Evolutionary conservation across 805 yeast species (phyloP).

Genomic region (Saturnispora hagleri): DNA sequence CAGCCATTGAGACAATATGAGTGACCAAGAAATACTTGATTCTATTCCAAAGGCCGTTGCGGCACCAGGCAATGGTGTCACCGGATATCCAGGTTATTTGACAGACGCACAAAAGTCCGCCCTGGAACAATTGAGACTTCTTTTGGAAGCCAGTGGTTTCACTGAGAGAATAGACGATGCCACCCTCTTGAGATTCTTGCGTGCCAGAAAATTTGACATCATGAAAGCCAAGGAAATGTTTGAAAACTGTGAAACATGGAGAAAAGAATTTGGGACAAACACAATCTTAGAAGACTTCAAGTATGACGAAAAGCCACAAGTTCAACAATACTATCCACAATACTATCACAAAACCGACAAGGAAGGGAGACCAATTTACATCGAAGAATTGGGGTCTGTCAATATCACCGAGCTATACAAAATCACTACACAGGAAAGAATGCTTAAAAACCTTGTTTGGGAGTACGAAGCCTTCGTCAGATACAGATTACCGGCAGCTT

Average conservation of each 20-base stretch:
- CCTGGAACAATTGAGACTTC: constrained; percentile 48
- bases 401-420: constrained; percentile 86
- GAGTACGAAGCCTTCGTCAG: constrained; percentile 88
- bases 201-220: constrained; percentile 93
- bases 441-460: constrained; percentile 94
- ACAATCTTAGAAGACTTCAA: constrained; percentile 81
- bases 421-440: constrained; percentile 89
- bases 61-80: constrained; percentile 39
- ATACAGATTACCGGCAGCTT: constrained; percentile 87
- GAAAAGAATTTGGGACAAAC: constrained; percentile 77
- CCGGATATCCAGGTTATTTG: constrained; percentile 78
- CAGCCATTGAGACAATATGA: constrained; percentile 9
- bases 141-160: constrained; percentile 56
- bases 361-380: constrained; percentile 94
- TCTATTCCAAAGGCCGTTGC: constrained; percentile 39
- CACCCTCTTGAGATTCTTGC: constrained; percentile 69
- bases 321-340: constrained; percentile 88
- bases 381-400: constrained; percentile 89
- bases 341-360: constrained; percentile 95
- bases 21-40: constrained; percentile 22
- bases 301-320: constrained; percentile 86
- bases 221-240: constrained; percentile 75
- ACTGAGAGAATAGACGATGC: constrained; percentile 82
- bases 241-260: constrained; percentile 84
- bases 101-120: constrained; percentile 57